Percentiles rank a stretch among this genome's conserved stretches.
Evolutionary conservation across 345 rosid genomes (phyloP).

Genomic region (Sisymbrium irio): DNA sequence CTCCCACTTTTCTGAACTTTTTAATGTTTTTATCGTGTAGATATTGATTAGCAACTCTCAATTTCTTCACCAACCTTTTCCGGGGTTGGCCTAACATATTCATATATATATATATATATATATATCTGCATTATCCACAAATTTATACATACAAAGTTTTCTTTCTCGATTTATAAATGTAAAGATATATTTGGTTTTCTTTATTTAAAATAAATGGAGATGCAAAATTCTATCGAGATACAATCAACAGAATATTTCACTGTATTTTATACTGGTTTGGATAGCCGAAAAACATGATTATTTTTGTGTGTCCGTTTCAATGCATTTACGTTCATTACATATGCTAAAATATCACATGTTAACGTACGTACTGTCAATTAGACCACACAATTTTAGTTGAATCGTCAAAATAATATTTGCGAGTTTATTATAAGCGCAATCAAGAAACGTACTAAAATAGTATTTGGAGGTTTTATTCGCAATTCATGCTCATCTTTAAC

Average conservation of each 20-base stretch:
- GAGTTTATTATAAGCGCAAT: not conserved
- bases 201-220: too few relatives aligned
- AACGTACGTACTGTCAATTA: not conserved
- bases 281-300: not conserved
- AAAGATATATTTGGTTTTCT: too few relatives aligned
- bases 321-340: not conserved
- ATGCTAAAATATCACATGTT: not conserved
- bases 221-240: too few relatives aligned
- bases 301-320: not conserved
- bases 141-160: too few relatives aligned
- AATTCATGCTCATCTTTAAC: not conserved
- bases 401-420: not conserved
- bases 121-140: conserved; percentile 6
- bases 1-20: not conserved
- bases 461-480: not conserved
- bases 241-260: too few relatives aligned
- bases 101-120: too few relatives aligned
- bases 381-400: not conserved
- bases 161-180: too few relatives aligned
- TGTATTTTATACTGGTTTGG: not conserved
- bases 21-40: not conserved
- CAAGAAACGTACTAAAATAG: not conserved
- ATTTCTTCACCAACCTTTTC: conserved; percentile 24
- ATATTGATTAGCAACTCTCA: conserved; percentile 4
- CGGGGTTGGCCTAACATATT: conserved; percentile 30